phyloP scores from a whole-genome alignment of 75 land plant species.

The Picea sitchensis region DNA sequence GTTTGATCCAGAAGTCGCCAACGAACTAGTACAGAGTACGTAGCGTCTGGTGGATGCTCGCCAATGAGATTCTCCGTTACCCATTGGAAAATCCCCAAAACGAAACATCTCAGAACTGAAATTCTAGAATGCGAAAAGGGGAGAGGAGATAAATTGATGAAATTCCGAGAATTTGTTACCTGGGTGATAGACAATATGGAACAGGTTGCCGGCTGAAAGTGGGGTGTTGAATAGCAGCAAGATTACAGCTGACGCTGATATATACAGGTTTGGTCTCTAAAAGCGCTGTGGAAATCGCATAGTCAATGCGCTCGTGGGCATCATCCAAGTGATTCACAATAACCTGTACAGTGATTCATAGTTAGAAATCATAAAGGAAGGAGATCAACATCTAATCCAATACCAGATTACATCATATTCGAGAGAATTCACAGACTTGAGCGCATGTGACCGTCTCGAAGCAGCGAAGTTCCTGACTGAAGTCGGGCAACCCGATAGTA shows the following conservation, averaged over 20 bases:
- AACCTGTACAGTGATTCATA: constrained; percentile 20
- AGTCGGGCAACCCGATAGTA: constrained; percentile 48
- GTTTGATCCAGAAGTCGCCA: too few relatives aligned
- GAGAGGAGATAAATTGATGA: background rate
- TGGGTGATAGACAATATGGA: constrained; percentile 41
- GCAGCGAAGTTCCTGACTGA: constrained; percentile 47
- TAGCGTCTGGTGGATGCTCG: too few relatives aligned
- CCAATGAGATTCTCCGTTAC: too few relatives aligned
- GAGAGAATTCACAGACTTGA: constrained; percentile 14
- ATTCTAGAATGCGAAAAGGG: background rate
- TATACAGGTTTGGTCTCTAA: constrained; percentile 58
- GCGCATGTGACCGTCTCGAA: constrained; percentile 48
- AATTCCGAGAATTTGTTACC: constrained; percentile 17
- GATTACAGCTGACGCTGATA: constrained; percentile 49
- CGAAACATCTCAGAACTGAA: background rate
- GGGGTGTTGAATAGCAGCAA: constrained; percentile 49
- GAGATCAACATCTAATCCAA: too few relatives aligned
- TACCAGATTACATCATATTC: too few relatives aligned
- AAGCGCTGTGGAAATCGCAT: constrained; percentile 48
- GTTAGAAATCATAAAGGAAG: too few relatives aligned
- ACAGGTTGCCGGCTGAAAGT: constrained; percentile 43
- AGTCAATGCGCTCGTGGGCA: constrained; percentile 48
- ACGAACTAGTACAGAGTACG: too few relatives aligned
- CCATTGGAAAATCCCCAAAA: background rate
- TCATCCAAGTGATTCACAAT: constrained; percentile 33